phyloP scores from a whole-genome alignment of 2,329 filamentous ascomycete genomes.

The Cladosporium cucumerinum region DNA sequence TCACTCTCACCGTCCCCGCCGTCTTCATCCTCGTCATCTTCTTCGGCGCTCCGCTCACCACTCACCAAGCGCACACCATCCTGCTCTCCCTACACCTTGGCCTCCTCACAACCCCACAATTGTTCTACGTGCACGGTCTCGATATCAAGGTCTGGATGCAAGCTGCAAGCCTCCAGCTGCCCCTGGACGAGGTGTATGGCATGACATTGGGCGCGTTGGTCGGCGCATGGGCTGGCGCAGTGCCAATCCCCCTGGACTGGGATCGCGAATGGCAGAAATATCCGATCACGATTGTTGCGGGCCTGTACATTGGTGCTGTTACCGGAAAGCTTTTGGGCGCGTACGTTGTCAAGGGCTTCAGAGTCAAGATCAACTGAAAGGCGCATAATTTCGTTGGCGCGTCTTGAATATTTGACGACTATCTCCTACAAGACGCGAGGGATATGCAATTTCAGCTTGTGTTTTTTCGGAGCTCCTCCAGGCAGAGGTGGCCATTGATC shows the following conservation, averaged over 20 bases:
- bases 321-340: constrained; percentile 64
- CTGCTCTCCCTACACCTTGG: constrained; percentile 80
- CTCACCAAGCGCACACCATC: constrained; percentile 72
- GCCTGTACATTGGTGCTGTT: constrained; percentile 74
- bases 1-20: constrained; percentile 55
- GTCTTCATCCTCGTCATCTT: constrained; percentile 67
- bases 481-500: not conserved
- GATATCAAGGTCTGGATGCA: constrained; percentile 68
- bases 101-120: constrained; percentile 70
- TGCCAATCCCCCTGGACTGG: constrained; percentile 96
- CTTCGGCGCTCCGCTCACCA: constrained; percentile 86
- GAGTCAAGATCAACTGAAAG: constrained; percentile 41
- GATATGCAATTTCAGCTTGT: not conserved
- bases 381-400: not conserved
- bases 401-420: too few species aligned
- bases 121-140: constrained; percentile 83
- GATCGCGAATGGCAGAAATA: constrained; percentile 99
- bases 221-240: constrained; percentile 88
- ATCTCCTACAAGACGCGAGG: not conserved
- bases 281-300: constrained; percentile 86
- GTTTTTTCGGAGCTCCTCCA: not conserved
- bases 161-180: constrained; percentile 64
- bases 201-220: constrained; percentile 72
- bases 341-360: constrained; percentile 44
- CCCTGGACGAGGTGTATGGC: constrained; percentile 81